Base-by-base conservation (phyloP, 202 grass and related monocot species). In the Dendrocalamus latiflorus region DNA sequence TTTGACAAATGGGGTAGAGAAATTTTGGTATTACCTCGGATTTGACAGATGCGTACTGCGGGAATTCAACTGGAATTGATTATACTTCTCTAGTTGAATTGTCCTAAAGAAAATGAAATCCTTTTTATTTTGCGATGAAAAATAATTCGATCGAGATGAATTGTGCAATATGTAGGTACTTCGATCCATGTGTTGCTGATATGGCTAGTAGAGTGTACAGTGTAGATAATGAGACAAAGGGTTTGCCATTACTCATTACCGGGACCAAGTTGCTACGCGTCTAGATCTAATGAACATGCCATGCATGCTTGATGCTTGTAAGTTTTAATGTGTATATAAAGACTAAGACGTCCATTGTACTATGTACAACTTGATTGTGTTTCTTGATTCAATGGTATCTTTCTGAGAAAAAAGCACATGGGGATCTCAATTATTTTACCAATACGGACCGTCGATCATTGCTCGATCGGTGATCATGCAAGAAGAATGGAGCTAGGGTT, bases 341-440 rank as follows among this genome's bases (percentile, higher is more conserved):
- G n/a, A n/a, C n/a, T 44, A 85, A 65, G 16, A 72, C 20, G 53
- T 33, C 20, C 18, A 70, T 20, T 21, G 30, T 70, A 36, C 37
- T 54, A 36, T 26, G 74, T 28, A 60, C 20, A 63, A n/a, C n/a
- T n/a, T n/a, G n/a, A n/a, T n/a, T n/a, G n/a, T n/a, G n/a, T n/a
- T n/a, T n/a, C n/a, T n/a, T n/a, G n/a, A n/a, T n/a, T n/a, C n/a
- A n/a, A n/a, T n/a, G n/a, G n/a, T n/a, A n/a, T n/a, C n/a, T n/a
- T 81, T 48, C 56, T 34, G 39, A 77, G 64, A n/a, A n/a, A 76
- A 16, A 57, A 38, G 58, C n/a, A 45, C 57, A 70, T 16, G 45
- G 12, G 45, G 28, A 72, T 36, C 56, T 76, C 57, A 77, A 89
- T 82, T 50, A 86, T 86, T 82, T 28, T 49, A 38, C 56, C 8